A percentile compares a stretch with the other conserved stretches of the same genome.
These are phyloP conservation scores for Diaporthe humulicola DNA, from an alignment of 2,329 filamentous ascomycete genomes.

Conservation along the genomic window DNA sequence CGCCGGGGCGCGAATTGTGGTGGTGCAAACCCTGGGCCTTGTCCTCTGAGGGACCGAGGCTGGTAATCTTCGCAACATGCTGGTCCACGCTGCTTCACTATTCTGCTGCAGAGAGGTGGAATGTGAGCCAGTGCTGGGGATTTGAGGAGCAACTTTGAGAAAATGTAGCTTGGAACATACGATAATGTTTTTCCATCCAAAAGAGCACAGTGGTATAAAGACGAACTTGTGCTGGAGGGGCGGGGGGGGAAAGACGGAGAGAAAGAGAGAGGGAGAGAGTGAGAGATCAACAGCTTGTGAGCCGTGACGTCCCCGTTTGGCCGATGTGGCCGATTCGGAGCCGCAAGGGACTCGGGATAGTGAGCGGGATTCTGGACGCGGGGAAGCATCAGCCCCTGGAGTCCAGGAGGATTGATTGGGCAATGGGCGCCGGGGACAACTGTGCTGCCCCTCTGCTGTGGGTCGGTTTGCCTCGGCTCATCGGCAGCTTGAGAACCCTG, in stretches of 20 bases:
- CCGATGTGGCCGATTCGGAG: constrained; percentile 29
- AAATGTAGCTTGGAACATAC: neutral
- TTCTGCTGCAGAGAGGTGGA: neutral
- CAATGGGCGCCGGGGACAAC: neutral
- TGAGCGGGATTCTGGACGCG: neutral
- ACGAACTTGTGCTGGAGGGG: neutral
- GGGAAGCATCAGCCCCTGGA: neutral
- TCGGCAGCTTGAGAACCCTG: constrained; percentile 4
- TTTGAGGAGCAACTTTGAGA: neutral
- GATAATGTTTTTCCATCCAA: neutral
- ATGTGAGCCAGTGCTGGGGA: neutral
- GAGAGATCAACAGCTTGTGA: neutral
- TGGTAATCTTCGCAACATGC: constrained; percentile 39
- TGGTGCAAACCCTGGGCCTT: neutral
- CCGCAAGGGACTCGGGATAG: neutral
- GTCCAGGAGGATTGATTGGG: neutral
- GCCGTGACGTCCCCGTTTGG: constrained; percentile 2
- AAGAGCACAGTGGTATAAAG: neutral
- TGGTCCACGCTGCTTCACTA: neutral
- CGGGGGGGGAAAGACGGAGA: too few species aligned
- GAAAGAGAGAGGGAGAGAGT: constrained; percentile 29
- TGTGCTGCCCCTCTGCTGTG: neutral
- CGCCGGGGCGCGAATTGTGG: neutral
- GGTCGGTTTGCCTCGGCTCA: constrained; percentile 40
- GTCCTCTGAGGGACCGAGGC: constrained; percentile 21